Percentiles rank a stretch among this genome's conserved stretches.
Evolutionary conservation across 106 monocot species (phyloP).

Genomic region (Allium sativum): DNA sequence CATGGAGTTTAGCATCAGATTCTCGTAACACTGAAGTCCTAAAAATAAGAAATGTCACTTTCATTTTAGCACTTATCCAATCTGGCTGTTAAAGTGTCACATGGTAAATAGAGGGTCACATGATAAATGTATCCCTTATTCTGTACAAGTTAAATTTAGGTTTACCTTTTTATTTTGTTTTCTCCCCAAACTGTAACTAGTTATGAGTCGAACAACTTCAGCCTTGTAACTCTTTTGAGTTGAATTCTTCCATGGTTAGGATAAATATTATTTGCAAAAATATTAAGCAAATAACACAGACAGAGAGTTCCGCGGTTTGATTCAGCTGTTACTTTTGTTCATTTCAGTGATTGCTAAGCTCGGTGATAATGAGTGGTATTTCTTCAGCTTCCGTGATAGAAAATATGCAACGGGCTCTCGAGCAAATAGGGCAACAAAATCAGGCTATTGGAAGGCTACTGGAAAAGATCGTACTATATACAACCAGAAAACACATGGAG

Average conservation of each 20-base stretch:
- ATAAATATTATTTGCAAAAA: too few relatives aligned
- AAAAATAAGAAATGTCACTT: too few relatives aligned
- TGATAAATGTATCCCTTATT: too few relatives aligned
- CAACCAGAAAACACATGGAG: slow-evolving; percentile 13
- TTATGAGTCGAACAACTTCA: too few relatives aligned
- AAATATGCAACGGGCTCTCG: slow-evolving; percentile 58
- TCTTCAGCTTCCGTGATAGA: slow-evolving; percentile 69
- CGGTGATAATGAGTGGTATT: slow-evolving; percentile 61
- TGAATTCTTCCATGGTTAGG: too few relatives aligned
- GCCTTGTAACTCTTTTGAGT: too few relatives aligned
- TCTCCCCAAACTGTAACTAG: too few relatives aligned
- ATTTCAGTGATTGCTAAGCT: slow-evolving; percentile 44
- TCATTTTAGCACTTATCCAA: not conserved
- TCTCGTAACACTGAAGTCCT: not conserved
- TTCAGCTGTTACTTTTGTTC: too few relatives aligned
- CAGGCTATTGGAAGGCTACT: slow-evolving; percentile 62
- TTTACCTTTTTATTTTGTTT: too few relatives aligned
- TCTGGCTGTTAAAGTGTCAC: slow-evolving; percentile 3
- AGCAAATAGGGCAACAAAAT: slow-evolving; percentile 51
- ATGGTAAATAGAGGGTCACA: not conserved
- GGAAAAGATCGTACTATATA: slow-evolving; percentile 39
- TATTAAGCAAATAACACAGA: too few relatives aligned
- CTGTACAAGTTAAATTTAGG: too few relatives aligned
- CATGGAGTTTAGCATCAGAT: not conserved
- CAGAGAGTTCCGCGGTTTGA: too few relatives aligned